Evolutionary conservation across 345 rosid species (phyloP).

Genomic region (Rhodamnia argentea): DNA sequence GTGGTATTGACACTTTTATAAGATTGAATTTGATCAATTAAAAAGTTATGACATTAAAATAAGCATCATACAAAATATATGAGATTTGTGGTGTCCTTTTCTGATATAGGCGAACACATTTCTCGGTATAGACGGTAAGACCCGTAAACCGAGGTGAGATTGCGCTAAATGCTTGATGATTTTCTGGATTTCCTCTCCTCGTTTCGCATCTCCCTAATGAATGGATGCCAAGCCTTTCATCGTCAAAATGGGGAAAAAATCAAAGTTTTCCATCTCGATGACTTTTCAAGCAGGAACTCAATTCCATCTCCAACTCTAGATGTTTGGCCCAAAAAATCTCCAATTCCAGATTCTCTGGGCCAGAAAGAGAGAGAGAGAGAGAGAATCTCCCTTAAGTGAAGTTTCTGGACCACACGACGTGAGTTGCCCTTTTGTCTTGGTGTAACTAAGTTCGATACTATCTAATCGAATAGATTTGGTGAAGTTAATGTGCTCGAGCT

Average conservation of each 20-base stretch:
- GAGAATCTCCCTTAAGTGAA: not conserved
- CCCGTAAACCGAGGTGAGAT: not conserved
- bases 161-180: not conserved
- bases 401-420: not conserved
- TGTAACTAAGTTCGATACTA: not conserved
- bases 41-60: not conserved
- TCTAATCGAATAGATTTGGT: not conserved
- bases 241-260: not conserved
- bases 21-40: not conserved
- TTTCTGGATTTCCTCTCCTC: not conserved
- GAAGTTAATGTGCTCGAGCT: not conserved
- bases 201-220: not conserved
- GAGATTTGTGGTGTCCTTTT: not conserved
- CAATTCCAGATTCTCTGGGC: not conserved
- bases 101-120: not conserved
- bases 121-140: too few relatives aligned
- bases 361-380: too few relatives aligned
- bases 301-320: not conserved
- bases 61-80: not conserved
- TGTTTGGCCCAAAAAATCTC: not conserved
- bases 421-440: not conserved
- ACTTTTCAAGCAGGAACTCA: not conserved
- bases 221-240: not conserved
- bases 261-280: not conserved
- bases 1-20: not conserved